A percentile compares a stretch with the other conserved stretches of the same genome.
phyloP scores from a whole-genome alignment of 2,329 filamentous ascomycete species.

The Mycocentrospora acerina region DNA sequence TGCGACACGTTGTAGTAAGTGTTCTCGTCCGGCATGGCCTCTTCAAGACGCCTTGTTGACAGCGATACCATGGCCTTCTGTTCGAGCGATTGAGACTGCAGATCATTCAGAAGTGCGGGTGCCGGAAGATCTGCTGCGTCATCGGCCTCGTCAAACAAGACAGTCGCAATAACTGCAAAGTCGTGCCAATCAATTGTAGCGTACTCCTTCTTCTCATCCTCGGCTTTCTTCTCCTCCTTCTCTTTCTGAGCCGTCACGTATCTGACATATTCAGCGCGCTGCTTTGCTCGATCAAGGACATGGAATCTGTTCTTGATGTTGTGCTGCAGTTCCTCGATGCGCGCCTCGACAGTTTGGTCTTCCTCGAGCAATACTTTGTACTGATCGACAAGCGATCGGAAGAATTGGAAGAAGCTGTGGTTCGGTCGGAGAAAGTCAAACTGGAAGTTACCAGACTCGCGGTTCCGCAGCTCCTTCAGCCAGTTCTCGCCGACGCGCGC shows the following conservation, averaged over 20 bases:
- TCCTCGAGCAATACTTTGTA: slow-evolving; percentile 80
- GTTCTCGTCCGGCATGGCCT: slow-evolving; percentile 83
- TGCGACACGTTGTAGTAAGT: slow-evolving; percentile 40
- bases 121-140: slow-evolving; percentile 83
- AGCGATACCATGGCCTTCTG: slow-evolving; percentile 92
- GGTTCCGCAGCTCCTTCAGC: slow-evolving; percentile 85
- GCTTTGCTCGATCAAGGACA: slow-evolving; percentile 76
- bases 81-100: slow-evolving; percentile 92
- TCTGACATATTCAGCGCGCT: slow-evolving; percentile 84
- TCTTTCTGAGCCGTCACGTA: slow-evolving; percentile 82
- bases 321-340: slow-evolving; percentile 69
- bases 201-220: slow-evolving; percentile 74
- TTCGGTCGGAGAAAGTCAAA: slow-evolving; percentile 96
- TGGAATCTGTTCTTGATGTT: slow-evolving; percentile 80
- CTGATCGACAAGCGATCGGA: slow-evolving; percentile 88
- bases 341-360: slow-evolving; percentile 70
- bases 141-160: slow-evolving; percentile 86
- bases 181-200: slow-evolving; percentile 97
- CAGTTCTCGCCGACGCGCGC: slow-evolving; percentile 91
- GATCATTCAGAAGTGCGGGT: slow-evolving; percentile 83
- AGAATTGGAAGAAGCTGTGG: slow-evolving; percentile 95
- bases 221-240: slow-evolving; percentile 84
- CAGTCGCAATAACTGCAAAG: slow-evolving; percentile 93
- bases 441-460: slow-evolving; percentile 86
- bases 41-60: slow-evolving; percentile 83